These are phyloP conservation scores for Monosporozyma aerobia DNA, from an alignment of 805 yeast species.

Conservation along the genomic window DNA sequence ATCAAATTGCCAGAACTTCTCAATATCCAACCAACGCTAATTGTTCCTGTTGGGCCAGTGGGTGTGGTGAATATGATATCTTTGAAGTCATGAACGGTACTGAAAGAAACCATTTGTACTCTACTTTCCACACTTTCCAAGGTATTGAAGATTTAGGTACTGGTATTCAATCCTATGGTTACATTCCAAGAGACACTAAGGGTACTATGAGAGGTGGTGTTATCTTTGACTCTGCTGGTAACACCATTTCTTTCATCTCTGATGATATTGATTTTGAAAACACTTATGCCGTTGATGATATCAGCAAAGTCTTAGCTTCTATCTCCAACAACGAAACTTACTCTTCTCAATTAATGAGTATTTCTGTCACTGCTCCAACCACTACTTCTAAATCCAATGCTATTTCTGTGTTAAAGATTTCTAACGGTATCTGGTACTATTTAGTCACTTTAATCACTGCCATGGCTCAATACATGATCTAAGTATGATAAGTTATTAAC, in stretches of 20 bases:
- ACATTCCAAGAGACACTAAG: conserved; percentile 43
- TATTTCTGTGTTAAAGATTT: conserved; percentile 10
- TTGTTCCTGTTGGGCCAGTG: conserved; percentile 71
- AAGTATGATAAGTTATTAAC: neutral
- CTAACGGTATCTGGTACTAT: conserved; percentile 22
- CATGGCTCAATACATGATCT: conserved; percentile 17
- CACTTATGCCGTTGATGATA: conserved; percentile 36
- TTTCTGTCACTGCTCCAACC: conserved; percentile 33
- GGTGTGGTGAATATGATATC: conserved; percentile 73
- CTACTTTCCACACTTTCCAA: conserved; percentile 71
- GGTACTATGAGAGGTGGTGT: conserved; percentile 63
- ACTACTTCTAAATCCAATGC: conserved; percentile 20
- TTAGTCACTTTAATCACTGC: conserved; percentile 18
- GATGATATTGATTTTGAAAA: conserved; percentile 42
- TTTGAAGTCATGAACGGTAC: conserved; percentile 66
- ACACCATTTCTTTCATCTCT: conserved; percentile 51
- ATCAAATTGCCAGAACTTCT: conserved; percentile 64
- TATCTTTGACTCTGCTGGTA: conserved; percentile 52
- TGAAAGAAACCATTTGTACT: conserved; percentile 43
- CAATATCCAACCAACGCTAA: conserved; percentile 51
- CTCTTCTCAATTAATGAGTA: conserved; percentile 26
- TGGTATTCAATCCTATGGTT: conserved; percentile 51
- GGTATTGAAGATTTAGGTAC: conserved; percentile 46
- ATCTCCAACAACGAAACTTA: conserved; percentile 23
- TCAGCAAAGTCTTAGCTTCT: conserved; percentile 38